Evolutionary conservation across 2,329 filamentous ascomycete genomes (phyloP).

Genomic region (Dothideomycetidae sp.): DNA sequence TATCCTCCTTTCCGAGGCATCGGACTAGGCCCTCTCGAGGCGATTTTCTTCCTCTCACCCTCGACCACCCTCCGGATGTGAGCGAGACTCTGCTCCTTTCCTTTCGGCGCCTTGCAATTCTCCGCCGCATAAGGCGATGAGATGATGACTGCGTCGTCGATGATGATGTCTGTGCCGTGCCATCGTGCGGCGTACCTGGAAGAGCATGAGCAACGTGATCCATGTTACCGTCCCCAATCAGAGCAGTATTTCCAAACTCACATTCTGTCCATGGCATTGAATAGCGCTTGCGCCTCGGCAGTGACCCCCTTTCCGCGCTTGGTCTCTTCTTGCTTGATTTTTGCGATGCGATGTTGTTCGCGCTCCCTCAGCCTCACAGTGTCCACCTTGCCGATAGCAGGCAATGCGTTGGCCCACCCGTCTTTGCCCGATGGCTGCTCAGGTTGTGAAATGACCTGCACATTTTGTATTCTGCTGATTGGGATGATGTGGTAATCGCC

Average conservation of each 20-base stretch:
- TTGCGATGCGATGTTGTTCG: slow-evolving; percentile 41
- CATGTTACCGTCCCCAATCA: background rate
- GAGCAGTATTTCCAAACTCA: slow-evolving; percentile 20
- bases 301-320: slow-evolving; percentile 46
- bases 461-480: slow-evolving; percentile 43
- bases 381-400: slow-evolving; percentile 39
- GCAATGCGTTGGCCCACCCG: slow-evolving; percentile 25
- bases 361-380: slow-evolving; percentile 39
- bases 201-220: background rate
- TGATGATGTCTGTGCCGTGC: slow-evolving; percentile 44
- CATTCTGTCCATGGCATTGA: slow-evolving; percentile 46
- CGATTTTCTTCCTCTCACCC: slow-evolving; percentile 31
- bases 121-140: slow-evolving; percentile 43
- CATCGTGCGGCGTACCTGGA: slow-evolving; percentile 41
- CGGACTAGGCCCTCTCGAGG: slow-evolving; percentile 10
- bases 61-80: slow-evolving; percentile 34
- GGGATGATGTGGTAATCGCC: slow-evolving; percentile 48
- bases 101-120: slow-evolving; percentile 34
- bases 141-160: slow-evolving; percentile 46
- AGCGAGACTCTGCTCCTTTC: slow-evolving; percentile 28
- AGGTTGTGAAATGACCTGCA: slow-evolving; percentile 38
- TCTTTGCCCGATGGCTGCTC: slow-evolving; percentile 17
- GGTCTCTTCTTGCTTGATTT: slow-evolving; percentile 44
- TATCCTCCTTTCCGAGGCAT: slow-evolving; percentile 7
- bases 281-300: slow-evolving; percentile 48